Base-by-base conservation (phyloP, 805 yeast species). In the Ogataea trehalophila region DNA sequence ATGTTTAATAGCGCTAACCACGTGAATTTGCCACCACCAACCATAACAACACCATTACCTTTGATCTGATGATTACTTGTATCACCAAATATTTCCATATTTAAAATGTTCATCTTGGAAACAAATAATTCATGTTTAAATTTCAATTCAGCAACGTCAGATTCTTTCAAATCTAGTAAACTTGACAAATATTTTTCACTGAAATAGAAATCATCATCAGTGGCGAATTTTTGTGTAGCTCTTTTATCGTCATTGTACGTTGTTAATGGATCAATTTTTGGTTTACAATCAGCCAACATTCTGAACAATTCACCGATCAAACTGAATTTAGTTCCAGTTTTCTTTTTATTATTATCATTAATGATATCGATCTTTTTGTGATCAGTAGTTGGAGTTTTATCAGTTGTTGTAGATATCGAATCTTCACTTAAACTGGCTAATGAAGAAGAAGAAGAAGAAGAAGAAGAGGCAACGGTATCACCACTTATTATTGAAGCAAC, bases 1-100 rank as follows among this genome's bases (percentile, higher is more conserved):
- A 78, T 74, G 31, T 73, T 79, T 37, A 78, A 56, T 50, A 72
- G 68, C 4, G 80, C 66, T 41, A 78, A 65, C 80, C 82, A 76
- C 41, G 73, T 67, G 55, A 69, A 78, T 51, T 71, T 59, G 1
- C 76, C 79, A 15, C 83, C 78, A 8, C 84, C 83, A 40, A 78
- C 77, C 36, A 77, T 59, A 14, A 78, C 81, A 31, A 73, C 70
- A 2, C 79, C 75, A 43, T 47, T 48, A 9, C 61, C 17, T 36
- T 18, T 8, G 45, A 39, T 37, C 9, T 15, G 7, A 15, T 37
- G 8, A 23, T 5, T 26, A 46, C 39, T 26, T 17, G n/a, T 16
- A n/a, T 41, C 44, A 23, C 69, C 72, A 48, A 63, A 63, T 7
- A 47, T 39, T 18, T 57, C 61, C 20, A 79, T 73, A 43, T 69